Base-by-base conservation (phyloP, 2,329 filamentous ascomycete genomes). In the Amphichorda felina region DNA sequence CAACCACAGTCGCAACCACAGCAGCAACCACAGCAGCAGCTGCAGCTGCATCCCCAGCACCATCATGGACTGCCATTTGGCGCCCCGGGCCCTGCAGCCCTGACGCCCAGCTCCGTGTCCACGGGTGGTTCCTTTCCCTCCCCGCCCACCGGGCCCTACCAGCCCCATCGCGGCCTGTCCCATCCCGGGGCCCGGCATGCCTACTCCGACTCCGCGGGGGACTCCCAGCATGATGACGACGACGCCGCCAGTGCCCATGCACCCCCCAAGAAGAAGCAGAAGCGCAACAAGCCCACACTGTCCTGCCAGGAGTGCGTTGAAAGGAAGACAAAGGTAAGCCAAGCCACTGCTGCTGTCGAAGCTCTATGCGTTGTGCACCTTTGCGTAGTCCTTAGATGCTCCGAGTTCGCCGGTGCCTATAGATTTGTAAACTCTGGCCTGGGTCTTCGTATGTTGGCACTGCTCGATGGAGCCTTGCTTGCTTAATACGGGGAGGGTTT, bases 221-320 rank as follows among this genome's bases (percentile, higher is more conserved):
- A 18, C 9, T 14, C 10, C 18, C 31, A 25, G 8, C 31, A 25
- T 15, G n/a, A 14, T 10, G 33, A 35, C 10, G n/a, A 13, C 25
- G n/a, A 35, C 11, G 7, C 24, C 31, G 31, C 6, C 21, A 24
- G 21, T 10, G 21, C n/a, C n/a, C n/a, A 54, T 25, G 56, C 62
- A 30, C 67, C 63, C n/a, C 51, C 61, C 9, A 69, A 61, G 54
- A 83, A 82, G 63, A 85, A 82, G 59, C 82, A 88, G 60, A 87
- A 82, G 62, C 74, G 83, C 33, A 89, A 89, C 59, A 89, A 89
- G 55, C 83, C 83, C 4, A 88, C 82, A 1, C 53, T 88, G 42
- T 85, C 79, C 33, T 88, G 83, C 49, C 72, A 78, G 41, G 81
- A 86, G 53, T 89, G 83, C 50, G 83, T 88, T 16, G 81, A 86